Evolutionary conservation across 192 early-diverging fungal species (phyloP), one percentile per base, ranked within the genome.

Genomic region (Dissophora globulifera): DNA sequence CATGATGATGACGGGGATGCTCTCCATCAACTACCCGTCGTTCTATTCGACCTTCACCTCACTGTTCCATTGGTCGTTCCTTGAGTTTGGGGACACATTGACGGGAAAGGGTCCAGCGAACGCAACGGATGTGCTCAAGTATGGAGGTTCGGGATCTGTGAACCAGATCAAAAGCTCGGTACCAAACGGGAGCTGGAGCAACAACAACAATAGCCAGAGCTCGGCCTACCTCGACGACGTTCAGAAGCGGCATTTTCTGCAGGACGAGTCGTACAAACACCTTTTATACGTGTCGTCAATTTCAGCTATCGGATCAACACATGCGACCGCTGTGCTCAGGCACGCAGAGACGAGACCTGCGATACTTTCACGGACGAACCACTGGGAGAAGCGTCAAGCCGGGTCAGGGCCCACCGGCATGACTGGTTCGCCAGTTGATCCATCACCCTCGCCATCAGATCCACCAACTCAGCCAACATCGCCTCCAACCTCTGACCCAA

Each of bases 41-140:
- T 85, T 81, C 50, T 83, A 85, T 48, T 58, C 81, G 1, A 74
- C 79, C 9, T 85, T 85, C 49, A 80, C 78, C 1, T 54, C 79
- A 0, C 69, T 83, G 32, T 85, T 85, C 43, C 76, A 80, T 29
- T 85, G 84, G 84, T 80, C 72, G 0, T 76, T 76, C 40, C 53
- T 76, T 29, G 43, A 76, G 53, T 76, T 76, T 31, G n/a, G 45
- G 23, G 30, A 76, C 19, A 67, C 72, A 13, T 43, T 76, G 5
- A 20, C 52, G 6, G 72, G 64, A 5, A 55, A 67, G 26, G 72
- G 72, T 1, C 72, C 72, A 29, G 29, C 58, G 10, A 76, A 76
- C 41, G 63, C 72, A 16, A 65, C 63, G 8, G 62, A 76, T 2
- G 72, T 76, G 17, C 41, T 76, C 12, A 55, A 11, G 13, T 67